These are phyloP conservation scores for Paraleonurus japonicus DNA, from an alignment of 257 asterid genomes.

Conservation along the genomic window DNA sequence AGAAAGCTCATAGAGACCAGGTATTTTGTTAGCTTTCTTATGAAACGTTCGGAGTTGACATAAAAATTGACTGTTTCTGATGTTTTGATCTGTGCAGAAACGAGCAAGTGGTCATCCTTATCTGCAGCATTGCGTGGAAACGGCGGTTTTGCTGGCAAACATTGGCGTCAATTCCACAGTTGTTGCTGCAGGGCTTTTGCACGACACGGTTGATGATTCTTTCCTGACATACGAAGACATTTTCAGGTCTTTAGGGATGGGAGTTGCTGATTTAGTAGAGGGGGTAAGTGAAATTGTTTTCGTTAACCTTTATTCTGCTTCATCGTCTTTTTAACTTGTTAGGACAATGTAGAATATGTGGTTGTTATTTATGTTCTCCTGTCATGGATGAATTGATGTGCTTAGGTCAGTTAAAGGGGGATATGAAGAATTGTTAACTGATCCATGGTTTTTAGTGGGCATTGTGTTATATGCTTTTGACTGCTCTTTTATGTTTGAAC, in stretches of 20 bases:
- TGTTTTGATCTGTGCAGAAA: conserved; percentile 45
- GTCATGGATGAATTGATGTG: neutral
- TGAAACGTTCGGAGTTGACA: neutral
- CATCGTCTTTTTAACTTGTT: neutral
- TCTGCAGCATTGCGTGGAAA: conserved; percentile 93
- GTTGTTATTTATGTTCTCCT: neutral
- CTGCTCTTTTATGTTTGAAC: neutral
- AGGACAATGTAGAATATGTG: neutral
- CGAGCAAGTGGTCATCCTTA: conserved; percentile 95
- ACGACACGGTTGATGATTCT: conserved; percentile 87
- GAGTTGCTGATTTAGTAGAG: conserved; percentile 82
- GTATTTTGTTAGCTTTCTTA: conserved; percentile 30
- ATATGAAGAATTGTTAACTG: neutral
- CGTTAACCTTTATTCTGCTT: neutral
- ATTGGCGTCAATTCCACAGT: conserved; percentile 88
- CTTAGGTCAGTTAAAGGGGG: neutral
- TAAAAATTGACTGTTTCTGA: neutral
- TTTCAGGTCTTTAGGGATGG: conserved; percentile 58
- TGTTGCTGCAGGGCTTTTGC: conserved; percentile 95
- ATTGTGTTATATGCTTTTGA: neutral
- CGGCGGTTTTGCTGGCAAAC: conserved; percentile 69
- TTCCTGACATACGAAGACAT: conserved; percentile 60
- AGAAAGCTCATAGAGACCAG: conserved; percentile 80
- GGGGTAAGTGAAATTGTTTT: conserved; percentile 60
- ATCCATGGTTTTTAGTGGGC: neutral